A percentile compares a stretch with the other conserved stretches of the same genome.
Evolutionary conservation across 164 flowering plant species (phyloP).

Genomic region (Piper betle): DNA sequence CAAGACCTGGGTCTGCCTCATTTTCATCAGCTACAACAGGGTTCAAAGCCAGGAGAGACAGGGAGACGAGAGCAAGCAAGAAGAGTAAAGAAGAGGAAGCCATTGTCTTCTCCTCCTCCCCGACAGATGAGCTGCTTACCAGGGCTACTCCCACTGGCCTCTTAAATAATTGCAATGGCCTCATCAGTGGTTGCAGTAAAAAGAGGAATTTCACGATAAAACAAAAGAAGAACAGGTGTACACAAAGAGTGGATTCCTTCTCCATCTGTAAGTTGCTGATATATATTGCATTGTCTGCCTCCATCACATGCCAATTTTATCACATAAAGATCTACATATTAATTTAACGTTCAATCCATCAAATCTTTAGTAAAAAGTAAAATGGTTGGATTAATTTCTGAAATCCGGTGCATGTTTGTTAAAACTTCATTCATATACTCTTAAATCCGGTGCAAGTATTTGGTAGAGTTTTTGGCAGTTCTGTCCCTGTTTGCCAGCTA

Average conservation of each 20-base stretch:
- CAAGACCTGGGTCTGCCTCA: slow-evolving; percentile 50
- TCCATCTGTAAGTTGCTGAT: neutral
- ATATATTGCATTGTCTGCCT: neutral
- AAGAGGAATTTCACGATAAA: neutral
- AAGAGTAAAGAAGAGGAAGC: slow-evolving; percentile 32
- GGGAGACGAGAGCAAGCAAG: slow-evolving; percentile 31
- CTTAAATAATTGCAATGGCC: slow-evolving; percentile 11
- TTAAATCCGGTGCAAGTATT: too few species aligned
- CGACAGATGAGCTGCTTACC: slow-evolving; percentile 4
- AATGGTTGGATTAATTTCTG: too few species aligned
- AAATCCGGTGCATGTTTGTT: too few species aligned
- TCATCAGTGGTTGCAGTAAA: neutral
- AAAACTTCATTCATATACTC: too few species aligned
- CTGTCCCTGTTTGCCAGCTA: too few species aligned
- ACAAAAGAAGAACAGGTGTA: neutral
- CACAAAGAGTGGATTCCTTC: neutral
- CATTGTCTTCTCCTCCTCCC: slow-evolving; percentile 18
- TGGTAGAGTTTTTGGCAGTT: too few species aligned
- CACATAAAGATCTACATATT: too few species aligned
- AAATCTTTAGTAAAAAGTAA: too few species aligned
- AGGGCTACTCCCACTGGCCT: neutral
- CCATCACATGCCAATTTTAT: neutral
- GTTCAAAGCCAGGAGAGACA: slow-evolving; percentile 11
- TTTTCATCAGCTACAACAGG: slow-evolving; percentile 34
- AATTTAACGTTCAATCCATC: too few species aligned